Evolutionary conservation across 352 stramenopile genomes (phyloP).

Genomic region (Phytophthora fragariae): DNA sequence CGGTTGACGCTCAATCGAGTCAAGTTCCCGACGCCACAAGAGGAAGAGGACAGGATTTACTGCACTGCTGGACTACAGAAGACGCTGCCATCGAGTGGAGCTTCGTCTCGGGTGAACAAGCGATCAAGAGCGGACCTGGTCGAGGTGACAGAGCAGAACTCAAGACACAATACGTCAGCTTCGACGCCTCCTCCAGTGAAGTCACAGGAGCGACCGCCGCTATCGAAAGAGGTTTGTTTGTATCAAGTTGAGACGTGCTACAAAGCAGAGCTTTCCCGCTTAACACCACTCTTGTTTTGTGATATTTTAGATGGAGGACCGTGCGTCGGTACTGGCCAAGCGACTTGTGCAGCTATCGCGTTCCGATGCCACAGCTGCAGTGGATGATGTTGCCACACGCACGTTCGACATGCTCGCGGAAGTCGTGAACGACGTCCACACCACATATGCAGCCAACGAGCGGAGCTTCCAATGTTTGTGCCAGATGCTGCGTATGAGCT

Average conservation of each 20-base stretch:
- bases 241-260: neutral
- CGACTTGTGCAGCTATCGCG: slow-evolving; percentile 52
- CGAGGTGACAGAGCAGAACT: slow-evolving; percentile 7
- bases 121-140: slow-evolving; percentile 16
- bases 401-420: slow-evolving; percentile 57
- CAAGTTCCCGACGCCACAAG: slow-evolving; percentile 24
- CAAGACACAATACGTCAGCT: slow-evolving; percentile 8
- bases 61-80: neutral
- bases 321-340: slow-evolving; percentile 48
- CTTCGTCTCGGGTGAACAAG: slow-evolving; percentile 13
- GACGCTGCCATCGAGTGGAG: neutral
- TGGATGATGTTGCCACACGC: slow-evolving; percentile 37
- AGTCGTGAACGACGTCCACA: slow-evolving; percentile 68
- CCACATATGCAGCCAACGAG: slow-evolving; percentile 66
- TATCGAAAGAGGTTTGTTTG: slow-evolving; percentile 41
- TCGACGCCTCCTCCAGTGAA: neutral
- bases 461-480: slow-evolving; percentile 59
- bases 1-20: slow-evolving; percentile 37
- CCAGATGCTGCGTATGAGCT: slow-evolving; percentile 49
- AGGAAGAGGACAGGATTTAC: slow-evolving; percentile 16
- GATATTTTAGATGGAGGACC: slow-evolving; percentile 50
- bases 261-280: too few relatives aligned
- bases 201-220: slow-evolving; percentile 26
- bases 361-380: slow-evolving; percentile 37
- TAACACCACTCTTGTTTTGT: too few relatives aligned